phyloP scores from a whole-genome alignment of 1,139 yeast genomes.

The Hyphopichia pseudoburtonii region DNA sequence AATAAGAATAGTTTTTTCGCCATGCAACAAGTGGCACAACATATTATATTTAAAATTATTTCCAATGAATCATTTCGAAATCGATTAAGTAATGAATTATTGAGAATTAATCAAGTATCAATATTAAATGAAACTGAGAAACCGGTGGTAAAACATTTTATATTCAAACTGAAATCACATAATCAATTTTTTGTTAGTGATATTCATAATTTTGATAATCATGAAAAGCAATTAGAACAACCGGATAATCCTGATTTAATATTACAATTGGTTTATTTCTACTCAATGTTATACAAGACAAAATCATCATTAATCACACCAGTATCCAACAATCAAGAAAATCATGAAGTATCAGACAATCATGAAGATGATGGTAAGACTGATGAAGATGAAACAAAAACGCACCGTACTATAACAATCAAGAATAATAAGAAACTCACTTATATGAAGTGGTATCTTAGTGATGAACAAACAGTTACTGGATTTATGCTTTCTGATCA shows the following conservation, averaged over 20 bases:
- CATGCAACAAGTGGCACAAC: conserved; percentile 60
- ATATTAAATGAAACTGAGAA: conserved; percentile 51
- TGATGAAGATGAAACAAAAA: too few species aligned
- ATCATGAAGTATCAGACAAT: too few species aligned
- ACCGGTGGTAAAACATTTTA: conserved; percentile 71
- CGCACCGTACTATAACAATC: conserved; percentile 4
- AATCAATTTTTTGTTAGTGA: conserved; percentile 38
- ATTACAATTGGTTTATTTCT: conserved; percentile 32
- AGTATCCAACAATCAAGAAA: too few species aligned
- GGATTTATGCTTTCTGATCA: conserved; percentile 43
- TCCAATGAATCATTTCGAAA: conserved; percentile 35
- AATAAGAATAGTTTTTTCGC: conserved; percentile 80
- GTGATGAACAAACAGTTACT: conserved; percentile 18
- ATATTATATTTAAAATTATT: conserved; percentile 46
- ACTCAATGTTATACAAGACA: conserved; percentile 28
- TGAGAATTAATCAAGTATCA: conserved; percentile 16
- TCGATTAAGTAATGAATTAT: conserved; percentile 35
- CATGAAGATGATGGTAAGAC: too few species aligned
- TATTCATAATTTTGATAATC: conserved; percentile 12
- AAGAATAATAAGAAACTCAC: conserved; percentile 31
- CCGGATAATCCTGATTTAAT: conserved; percentile 11
- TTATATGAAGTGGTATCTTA: conserved; percentile 29
- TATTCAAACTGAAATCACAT: conserved; percentile 66
- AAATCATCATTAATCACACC: conserved; percentile 25
- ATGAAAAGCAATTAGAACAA: background rate